Conservation (phyloP, 176 grass and related monocot genomes). For the Aegilops tauschii region DNA sequence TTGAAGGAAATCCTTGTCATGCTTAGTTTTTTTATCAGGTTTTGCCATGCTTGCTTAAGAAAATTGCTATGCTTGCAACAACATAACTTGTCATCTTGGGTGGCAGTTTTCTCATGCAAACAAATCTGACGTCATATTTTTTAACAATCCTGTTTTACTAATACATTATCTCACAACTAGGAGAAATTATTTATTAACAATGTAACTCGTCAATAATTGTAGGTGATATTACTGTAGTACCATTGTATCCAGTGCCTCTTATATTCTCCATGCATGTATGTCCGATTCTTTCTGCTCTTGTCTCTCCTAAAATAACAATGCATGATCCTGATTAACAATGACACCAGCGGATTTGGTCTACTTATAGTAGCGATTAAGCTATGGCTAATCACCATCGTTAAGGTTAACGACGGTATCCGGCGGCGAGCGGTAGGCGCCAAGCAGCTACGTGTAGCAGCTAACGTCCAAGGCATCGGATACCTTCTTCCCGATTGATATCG, state of each 20-base stretch:
- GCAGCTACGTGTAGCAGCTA: not conserved
- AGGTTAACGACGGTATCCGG: not conserved
- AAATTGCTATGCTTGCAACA: too few species aligned
- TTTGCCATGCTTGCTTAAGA: too few species aligned
- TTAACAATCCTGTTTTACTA: too few species aligned
- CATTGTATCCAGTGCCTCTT: not conserved
- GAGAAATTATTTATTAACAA: too few species aligned
- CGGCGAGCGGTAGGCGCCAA: not conserved
- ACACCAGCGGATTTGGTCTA: not conserved
- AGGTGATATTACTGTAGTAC: not conserved
- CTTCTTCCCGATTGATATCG: not conserved
- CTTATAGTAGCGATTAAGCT: not conserved
- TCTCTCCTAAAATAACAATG: not conserved
- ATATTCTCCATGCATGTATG: not conserved
- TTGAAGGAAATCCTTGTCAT: too few species aligned
- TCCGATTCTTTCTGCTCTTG: not conserved
- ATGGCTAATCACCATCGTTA: not conserved
- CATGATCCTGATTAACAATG: not conserved
- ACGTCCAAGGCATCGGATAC: conserved; percentile 39
- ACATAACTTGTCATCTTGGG: too few species aligned
- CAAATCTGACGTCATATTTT: too few species aligned
- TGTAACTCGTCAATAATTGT: too few species aligned
- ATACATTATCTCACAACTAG: too few species aligned
- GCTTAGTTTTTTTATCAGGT: too few species aligned
- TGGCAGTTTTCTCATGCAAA: too few species aligned